These are phyloP conservation scores for Fremontodendron californicum DNA, from an alignment of 345 rosid species.

Conservation along the genomic window DNA sequence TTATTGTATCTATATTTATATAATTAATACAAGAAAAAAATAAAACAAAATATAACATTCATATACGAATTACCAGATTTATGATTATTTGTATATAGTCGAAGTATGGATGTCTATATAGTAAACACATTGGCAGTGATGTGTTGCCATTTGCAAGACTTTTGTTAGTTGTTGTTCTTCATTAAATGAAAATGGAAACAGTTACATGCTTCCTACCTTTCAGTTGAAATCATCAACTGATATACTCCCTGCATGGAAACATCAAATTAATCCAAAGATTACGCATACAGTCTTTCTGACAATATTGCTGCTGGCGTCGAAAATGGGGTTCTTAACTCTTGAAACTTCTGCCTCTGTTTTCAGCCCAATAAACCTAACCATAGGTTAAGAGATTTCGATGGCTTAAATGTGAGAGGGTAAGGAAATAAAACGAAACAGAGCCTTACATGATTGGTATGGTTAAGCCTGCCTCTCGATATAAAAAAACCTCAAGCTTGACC, in stretches of 20 bases:
- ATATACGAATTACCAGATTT: no score
- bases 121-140: no score
- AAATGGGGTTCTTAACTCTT: background rate
- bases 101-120: no score
- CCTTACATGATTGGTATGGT: no score
- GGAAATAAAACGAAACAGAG: background rate
- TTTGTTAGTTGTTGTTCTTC: background rate
- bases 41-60: constrained; percentile 17
- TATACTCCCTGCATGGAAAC: background rate
- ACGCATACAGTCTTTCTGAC: background rate
- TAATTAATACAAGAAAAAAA: constrained; percentile 2
- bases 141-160: background rate
- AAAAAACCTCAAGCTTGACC: background rate
- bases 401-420: background rate
- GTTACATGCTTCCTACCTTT: background rate
- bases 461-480: background rate
- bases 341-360: background rate
- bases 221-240: background rate
- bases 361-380: background rate
- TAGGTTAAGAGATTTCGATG: background rate
- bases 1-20: background rate
- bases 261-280: background rate
- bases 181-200: background rate
- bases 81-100: no score
- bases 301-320: background rate